Percentiles rank a stretch among this genome's conserved stretches.
phyloP scores from a whole-genome alignment of 768 basidiomycete species.

The Antrodiella citrinella region DNA sequence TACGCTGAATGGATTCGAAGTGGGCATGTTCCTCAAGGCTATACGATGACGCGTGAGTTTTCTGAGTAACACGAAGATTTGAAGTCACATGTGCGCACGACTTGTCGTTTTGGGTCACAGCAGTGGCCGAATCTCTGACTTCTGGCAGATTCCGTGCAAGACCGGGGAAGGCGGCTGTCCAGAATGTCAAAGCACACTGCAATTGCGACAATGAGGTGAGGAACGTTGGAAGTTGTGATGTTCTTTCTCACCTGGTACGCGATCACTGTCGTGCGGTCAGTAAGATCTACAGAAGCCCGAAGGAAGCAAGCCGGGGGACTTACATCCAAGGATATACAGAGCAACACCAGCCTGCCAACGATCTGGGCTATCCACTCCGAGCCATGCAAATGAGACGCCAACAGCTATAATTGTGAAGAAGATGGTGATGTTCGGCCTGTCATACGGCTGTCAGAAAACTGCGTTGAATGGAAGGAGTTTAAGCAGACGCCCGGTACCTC shows the following conservation, averaged over 20 bases:
- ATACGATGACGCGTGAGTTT: no score
- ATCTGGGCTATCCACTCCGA: constrained; percentile 59
- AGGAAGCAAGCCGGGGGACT: constrained; percentile 21
- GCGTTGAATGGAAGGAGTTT: background rate
- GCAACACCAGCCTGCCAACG: constrained; percentile 56
- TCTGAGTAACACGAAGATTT: no score
- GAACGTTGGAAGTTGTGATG: background rate
- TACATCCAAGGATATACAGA: constrained; percentile 58
- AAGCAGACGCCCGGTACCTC: constrained; percentile 36
- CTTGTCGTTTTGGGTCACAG: constrained; percentile 36
- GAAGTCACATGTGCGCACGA: constrained; percentile 29
- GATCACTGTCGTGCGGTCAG: constrained; percentile 39
- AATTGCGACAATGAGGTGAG: no score
- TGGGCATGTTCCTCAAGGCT: constrained; percentile 44
- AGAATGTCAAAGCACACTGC: constrained; percentile 67
- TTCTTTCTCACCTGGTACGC: constrained; percentile 57
- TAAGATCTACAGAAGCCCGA: background rate
- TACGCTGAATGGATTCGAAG: constrained; percentile 58
- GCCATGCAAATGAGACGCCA: constrained; percentile 69
- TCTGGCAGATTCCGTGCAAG: constrained; percentile 64
- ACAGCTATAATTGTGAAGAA: constrained; percentile 62
- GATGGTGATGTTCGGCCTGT: constrained; percentile 68
- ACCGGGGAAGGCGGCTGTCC: constrained; percentile 79
- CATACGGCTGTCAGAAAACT: background rate
- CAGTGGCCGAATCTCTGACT: constrained; percentile 43